Evolutionary conservation across 768 basidiomycete species (phyloP), one percentile per base, ranked within the genome.

Genomic region (Hypholoma sublateritium): DNA sequence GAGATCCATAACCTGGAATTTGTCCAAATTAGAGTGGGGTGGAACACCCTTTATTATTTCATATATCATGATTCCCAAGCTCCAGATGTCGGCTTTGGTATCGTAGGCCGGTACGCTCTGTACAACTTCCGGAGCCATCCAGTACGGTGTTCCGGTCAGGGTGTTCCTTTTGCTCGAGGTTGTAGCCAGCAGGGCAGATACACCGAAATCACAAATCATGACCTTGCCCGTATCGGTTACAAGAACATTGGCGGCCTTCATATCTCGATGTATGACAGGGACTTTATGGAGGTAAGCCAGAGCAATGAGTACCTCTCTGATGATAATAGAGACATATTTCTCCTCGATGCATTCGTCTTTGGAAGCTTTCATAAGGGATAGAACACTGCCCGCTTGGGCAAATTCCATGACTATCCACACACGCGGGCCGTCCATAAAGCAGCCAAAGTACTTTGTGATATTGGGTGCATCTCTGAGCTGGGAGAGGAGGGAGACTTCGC

Each of bases 331-430:
- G 48, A 89, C 87, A 69, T 93, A 95, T 67, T 86, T 86, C 74
- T 99, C 97, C 72, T 96, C 95, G 50, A 98, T 73, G 51, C 84
- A 80, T 0, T 83, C 85, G 57, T 84, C 83, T 60, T 79, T 84
- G 60, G 86, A 84, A 0, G 92, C 88, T 70, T 97, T 94, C 87
- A 97, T 95, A 63, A 99, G 79, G 2, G 93, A 91, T 45, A 92
- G 79, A 5, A 98, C 92, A 67, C 93, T 95, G 6, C 97, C 97
- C 5, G 96, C 96, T 60, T 94, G 88, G 7, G 97, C 97, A 65
- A 88, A 87, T 70, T 99, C 97, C 97, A 99, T 99, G 36, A 89
- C 93, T 63, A 99, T 98, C 95, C 97, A 99, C 9, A 99, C 93
- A 48, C 93, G 90, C 25, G 94, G 91, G 0, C 95, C 95, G 67